phyloP scores from a whole-genome alignment of 768 basidiomycete genomes.

The Hypsizygus marmoreus region DNA sequence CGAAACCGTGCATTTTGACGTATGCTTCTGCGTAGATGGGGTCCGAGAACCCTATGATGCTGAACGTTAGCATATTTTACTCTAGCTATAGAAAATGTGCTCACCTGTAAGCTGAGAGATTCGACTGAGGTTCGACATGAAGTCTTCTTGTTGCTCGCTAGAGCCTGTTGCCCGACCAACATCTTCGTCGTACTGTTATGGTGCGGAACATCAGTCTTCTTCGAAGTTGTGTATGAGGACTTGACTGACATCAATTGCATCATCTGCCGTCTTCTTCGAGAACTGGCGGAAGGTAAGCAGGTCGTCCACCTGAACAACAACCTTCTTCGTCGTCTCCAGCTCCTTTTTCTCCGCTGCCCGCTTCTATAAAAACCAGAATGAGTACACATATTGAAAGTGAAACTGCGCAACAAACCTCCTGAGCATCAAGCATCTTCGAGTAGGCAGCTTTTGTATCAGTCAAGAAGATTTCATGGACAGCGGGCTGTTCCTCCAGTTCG shows the following conservation, averaged over 20 bases:
- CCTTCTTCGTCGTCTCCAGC: constrained; percentile 65
- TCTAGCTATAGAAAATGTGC: constrained; percentile 8
- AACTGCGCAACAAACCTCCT: constrained; percentile 61
- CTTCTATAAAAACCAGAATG: constrained; percentile 52
- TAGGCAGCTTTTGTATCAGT: constrained; percentile 90
- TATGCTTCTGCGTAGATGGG: constrained; percentile 98
- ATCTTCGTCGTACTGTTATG: constrained; percentile 79
- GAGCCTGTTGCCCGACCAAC: constrained; percentile 87
- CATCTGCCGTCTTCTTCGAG: constrained; percentile 85
- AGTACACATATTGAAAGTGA: neutral
- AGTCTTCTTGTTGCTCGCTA: constrained; percentile 83
- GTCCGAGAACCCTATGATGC: constrained; percentile 83
- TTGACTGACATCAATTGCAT: constrained; percentile 66
- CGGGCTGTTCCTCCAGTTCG: constrained; percentile 60
- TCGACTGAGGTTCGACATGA: constrained; percentile 89
- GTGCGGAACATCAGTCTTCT: constrained; percentile 7
- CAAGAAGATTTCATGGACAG: constrained; percentile 73
- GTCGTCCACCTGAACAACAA: constrained; percentile 91
- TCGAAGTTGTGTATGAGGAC: neutral
- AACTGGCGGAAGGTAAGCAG: constrained; percentile 91
- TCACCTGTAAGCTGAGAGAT: constrained; percentile 92
- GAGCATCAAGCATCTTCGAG: constrained; percentile 92
- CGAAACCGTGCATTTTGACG: constrained; percentile 97
- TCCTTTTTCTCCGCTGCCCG: constrained; percentile 91
- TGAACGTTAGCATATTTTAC: neutral